Base-by-base conservation (phyloP, 2,329 filamentous ascomycete genomes). In the Beauveria scarabaeidicola region DNA sequence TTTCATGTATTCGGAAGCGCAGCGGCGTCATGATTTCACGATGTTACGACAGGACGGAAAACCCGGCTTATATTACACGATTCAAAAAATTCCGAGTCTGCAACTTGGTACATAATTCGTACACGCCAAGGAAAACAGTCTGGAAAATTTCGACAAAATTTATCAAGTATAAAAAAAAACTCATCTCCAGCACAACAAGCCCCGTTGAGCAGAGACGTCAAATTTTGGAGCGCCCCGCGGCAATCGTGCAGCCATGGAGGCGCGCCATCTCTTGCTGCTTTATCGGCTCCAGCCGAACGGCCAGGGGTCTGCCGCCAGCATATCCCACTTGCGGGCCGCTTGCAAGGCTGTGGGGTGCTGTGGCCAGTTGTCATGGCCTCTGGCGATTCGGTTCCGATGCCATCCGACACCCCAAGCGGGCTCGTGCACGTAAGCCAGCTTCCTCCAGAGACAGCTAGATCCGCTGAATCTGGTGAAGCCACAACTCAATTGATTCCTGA, bases 251-350 rank as follows among this genome's bases (percentile, higher is more conserved):
- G 62, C 59, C 36, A 40, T 19, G 46, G 72, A 75, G 69, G 69
- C 70, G 72, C 72, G 69, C 66, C 64, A 70, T 72, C 67, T 71
- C 69, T 72, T 70, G 73, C 73, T 73, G 73, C 74, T 76, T 76
- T 75, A 67, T 52, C 62, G 61, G 62, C 61, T 64, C 61, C 61
- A 64, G 63, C 61, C 60, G 65, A 63, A 44, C 44, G 44, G n/a
- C 27, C 41, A 50, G 52, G 51, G 51, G 38, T 54, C 41, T 54
- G 23, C 52, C 58, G 29, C 64, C 65, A 62, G 64, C 67, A 65
- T 63, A 66, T 62, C 65, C 67, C 67, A 63, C 58, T 63, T 67
- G 61, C 64, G 65, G 64, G 66, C 64, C 64, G 59, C 64, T 63
- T 63, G 64, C 56, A 58, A 36, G 67, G 63, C 61, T 43, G 55